Base-by-base conservation (phyloP, 148 eudicot genomes). In the Chenopodium suecicum region DNA sequence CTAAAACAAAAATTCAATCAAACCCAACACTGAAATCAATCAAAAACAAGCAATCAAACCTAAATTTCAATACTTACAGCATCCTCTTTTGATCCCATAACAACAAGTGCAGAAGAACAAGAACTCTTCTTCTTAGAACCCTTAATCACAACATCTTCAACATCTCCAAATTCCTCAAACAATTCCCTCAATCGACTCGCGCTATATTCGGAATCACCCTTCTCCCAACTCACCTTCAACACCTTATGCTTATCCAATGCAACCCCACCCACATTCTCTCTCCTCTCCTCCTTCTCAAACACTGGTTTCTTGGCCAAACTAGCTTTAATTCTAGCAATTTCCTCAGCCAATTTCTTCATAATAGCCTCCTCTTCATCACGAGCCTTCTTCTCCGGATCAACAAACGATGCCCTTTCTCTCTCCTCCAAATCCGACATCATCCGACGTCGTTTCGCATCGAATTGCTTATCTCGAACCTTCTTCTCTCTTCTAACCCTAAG, bases 401-500 rank as follows among this genome's bases (percentile, higher is more conserved):
- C 72, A 20, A 79, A 78, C 34, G 82, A 76, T 54, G 83, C 78
- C 16, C 82, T 83, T 64, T 93, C 97, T 67, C 97, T 88, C 83
- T 86, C 86, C 78, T 91, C 94, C 75, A 93, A 88, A 64, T 93
- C 94, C 0, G 97, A 90, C 80, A 90, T 86, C 94, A 91, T 90
- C 32, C 89, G 88, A 52, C 87, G 76, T 9, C 93, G 83, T 83
- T 93, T 91, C 17, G 88, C 86, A 77, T 88, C 91, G 12, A 83
- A 86, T 13, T 88, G 88, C n/a, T 82, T 78, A 34, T 81, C 86
- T 4, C 89, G 87, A 2, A 75, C 79, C 78, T 83, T 70, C 82
- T 88, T 91, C 34, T 90, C 93, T 5, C 86, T 86, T 68, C 91
- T 87, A 10, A 88, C 82, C 27, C 86, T 81, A 48, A 91, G 86